Evolutionary conservation across 169 alveolate species (phyloP).

Genomic region (Eimeria acervulina): DNA sequence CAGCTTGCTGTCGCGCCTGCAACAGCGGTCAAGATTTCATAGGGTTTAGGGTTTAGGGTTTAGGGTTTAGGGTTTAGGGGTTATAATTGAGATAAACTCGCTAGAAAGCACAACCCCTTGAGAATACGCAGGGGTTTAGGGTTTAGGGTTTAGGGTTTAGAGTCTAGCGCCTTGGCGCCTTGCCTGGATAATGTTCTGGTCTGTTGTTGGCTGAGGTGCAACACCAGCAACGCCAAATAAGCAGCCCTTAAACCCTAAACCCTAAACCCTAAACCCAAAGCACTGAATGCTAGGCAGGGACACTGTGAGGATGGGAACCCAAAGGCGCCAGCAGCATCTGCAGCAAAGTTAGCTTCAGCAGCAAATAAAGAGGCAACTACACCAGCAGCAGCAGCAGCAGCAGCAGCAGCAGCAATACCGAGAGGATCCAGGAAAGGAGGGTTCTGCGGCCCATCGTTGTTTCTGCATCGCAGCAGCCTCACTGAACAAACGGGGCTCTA

Average conservation of each 20-base stretch:
- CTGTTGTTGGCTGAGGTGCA: slow-evolving; percentile 40
- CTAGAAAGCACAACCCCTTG: background rate
- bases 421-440: slow-evolving; percentile 51
- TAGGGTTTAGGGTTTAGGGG: background rate
- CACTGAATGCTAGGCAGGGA: background rate
- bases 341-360: background rate
- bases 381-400: slow-evolving; percentile 38
- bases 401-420: slow-evolving; percentile 41
- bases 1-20: slow-evolving; percentile 53
- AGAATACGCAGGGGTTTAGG: background rate
- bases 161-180: background rate
- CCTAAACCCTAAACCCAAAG: background rate
- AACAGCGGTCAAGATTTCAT: background rate
- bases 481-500: background rate
- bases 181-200: slow-evolving; percentile 43
- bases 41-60: slow-evolving; percentile 47
- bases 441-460: slow-evolving; percentile 48
- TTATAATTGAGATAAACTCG: background rate
- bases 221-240: background rate
- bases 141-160: slow-evolving; percentile 47
- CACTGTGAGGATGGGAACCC: background rate
- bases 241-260: slow-evolving; percentile 18
- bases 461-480: slow-evolving; percentile 25
- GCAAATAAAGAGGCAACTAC: slow-evolving; percentile 3
- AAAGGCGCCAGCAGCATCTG: background rate